Evolutionary conservation across 2,329 filamentous ascomycete species (phyloP).

Genomic region (Stagonosporopsis rhizophila): DNA sequence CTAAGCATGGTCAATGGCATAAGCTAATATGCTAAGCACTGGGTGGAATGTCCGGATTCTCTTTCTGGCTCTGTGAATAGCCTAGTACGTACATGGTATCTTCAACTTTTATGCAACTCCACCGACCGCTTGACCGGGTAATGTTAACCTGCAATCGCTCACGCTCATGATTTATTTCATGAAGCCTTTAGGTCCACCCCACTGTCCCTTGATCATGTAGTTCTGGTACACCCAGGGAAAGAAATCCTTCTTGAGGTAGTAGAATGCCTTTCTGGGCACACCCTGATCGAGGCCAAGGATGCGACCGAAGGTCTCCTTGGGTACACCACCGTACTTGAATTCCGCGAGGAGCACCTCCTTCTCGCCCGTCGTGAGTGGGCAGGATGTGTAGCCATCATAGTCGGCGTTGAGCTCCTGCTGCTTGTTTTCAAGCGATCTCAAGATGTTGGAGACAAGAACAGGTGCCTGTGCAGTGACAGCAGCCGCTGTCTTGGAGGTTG

Average conservation of each 20-base stretch:
- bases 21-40: not conserved
- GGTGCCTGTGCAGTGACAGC: slow-evolving; percentile 50
- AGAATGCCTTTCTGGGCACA: slow-evolving; percentile 64
- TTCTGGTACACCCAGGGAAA: slow-evolving; percentile 72
- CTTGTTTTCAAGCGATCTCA: slow-evolving; percentile 37
- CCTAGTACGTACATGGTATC: slow-evolving; percentile 15
- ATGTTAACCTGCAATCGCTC: not conserved
- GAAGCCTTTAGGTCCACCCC: slow-evolving; percentile 66
- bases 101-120: slow-evolving; percentile 3
- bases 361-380: slow-evolving; percentile 56
- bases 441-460: slow-evolving; percentile 46
- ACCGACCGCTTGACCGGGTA: no score
- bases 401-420: slow-evolving; percentile 15
- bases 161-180: slow-evolving; percentile 20
- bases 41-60: not conserved
- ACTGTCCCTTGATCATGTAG: slow-evolving; percentile 67
- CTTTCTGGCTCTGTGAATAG: not conserved
- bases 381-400: slow-evolving; percentile 52
- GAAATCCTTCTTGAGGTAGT: slow-evolving; percentile 70
- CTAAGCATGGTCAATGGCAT: not conserved
- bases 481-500: slow-evolving; percentile 51
- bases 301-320: slow-evolving; percentile 68
- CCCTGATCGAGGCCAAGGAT: slow-evolving; percentile 65
- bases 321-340: slow-evolving; percentile 69
- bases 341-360: slow-evolving; percentile 70